Percentiles rank a stretch among this genome's conserved stretches.
Conservation (phyloP, 345 rosid genomes). For the Salix udensis region DNA sequence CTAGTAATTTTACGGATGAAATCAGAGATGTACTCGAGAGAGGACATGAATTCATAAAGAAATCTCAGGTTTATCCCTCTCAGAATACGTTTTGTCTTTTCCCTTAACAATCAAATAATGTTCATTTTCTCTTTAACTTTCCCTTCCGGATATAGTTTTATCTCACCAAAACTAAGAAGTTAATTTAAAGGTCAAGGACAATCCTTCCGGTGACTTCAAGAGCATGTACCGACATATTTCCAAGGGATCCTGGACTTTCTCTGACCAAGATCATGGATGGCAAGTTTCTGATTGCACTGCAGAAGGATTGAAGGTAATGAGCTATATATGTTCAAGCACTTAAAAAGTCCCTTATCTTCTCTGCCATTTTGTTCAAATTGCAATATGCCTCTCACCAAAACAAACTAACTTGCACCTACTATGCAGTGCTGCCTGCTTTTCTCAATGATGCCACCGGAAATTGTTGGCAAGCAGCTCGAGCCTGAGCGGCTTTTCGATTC, state of each 20-base stretch:
- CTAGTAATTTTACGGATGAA: constrained; percentile 52
- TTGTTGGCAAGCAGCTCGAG: constrained; percentile 58
- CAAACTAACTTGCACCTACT: not conserved
- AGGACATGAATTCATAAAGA: constrained; percentile 73
- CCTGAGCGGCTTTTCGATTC: constrained; percentile 48
- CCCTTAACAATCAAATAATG: no score
- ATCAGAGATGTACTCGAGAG: constrained; percentile 49
- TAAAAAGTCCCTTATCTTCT: no score
- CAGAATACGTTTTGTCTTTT: not conserved
- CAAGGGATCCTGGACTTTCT: constrained; percentile 66
- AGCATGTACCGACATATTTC: constrained; percentile 51
- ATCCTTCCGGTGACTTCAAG: constrained; percentile 54
- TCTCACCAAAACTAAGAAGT: no score
- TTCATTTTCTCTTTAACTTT: no score
- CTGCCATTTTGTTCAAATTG: not conserved
- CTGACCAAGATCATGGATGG: constrained; percentile 74
- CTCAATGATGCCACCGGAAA: constrained; percentile 64
- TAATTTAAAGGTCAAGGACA: constrained; percentile 41
- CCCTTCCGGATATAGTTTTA: no score
- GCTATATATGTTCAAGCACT: not conserved
- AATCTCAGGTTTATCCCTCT: constrained; percentile 53
- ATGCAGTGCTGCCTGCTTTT: constrained; percentile 59
- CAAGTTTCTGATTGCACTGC: constrained; percentile 64
- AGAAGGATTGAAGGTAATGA: constrained; percentile 51
- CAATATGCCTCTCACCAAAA: no score